Percentiles rank a stretch among this genome's conserved stretches.
Evolutionary conservation across 2,329 filamentous ascomycete species (phyloP).

Genomic region (Ceratocystis albifundus): DNA sequence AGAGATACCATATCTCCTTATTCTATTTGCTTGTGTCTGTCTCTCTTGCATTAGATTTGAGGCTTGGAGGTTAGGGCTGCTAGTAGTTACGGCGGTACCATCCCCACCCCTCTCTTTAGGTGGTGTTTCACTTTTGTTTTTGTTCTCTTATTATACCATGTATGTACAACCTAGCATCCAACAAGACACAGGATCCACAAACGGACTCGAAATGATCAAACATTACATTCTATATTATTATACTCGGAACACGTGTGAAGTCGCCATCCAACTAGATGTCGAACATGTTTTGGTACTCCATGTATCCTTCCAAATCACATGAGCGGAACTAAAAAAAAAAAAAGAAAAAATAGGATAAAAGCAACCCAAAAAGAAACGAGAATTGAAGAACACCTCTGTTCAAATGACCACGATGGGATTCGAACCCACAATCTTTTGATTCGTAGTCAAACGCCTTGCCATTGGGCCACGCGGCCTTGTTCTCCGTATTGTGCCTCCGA

Average conservation of each 20-base stretch:
- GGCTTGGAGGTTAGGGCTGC: background rate
- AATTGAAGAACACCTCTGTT: background rate
- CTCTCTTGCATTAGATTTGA: background rate
- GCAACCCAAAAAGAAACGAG: background rate
- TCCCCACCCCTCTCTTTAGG: background rate
- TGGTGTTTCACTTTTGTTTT: background rate
- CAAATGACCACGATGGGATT: conserved; percentile 21
- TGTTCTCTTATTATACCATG: background rate
- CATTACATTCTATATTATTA: background rate
- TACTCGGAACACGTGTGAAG: background rate
- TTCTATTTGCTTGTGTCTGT: background rate
- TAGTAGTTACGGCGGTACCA: too few relatives aligned
- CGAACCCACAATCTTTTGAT: conserved; percentile 22
- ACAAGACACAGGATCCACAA: background rate
- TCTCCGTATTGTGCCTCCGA: background rate
- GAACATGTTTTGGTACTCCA: too few relatives aligned
- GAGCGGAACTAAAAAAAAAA: background rate
- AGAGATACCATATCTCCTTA: conserved; percentile 25
- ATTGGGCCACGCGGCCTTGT: conserved; percentile 22
- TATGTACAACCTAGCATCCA: background rate
- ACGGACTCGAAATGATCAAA: background rate
- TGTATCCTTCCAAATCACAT: background rate
- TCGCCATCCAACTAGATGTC: background rate
- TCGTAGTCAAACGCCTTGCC: conserved; percentile 23
- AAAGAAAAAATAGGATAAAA: background rate